phyloP scores from a whole-genome alignment of 495 filamentous ascomycete species.

The Penicillium crystallinum region DNA sequence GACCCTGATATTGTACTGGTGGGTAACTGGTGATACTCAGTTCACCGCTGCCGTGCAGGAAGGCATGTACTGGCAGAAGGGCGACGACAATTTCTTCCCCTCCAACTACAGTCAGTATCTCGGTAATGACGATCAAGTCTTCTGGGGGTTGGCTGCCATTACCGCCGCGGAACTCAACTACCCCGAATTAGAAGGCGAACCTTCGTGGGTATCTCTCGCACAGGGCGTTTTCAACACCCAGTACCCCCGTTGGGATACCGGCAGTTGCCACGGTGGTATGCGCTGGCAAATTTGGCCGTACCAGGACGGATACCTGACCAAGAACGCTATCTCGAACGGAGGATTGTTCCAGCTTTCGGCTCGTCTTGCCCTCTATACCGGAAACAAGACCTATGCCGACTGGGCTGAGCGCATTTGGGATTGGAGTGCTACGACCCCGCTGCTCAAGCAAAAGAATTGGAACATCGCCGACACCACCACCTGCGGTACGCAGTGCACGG shows the following conservation, averaged over 20 bases:
- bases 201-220: conserved; percentile 59
- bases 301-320: conserved; percentile 76
- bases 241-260: conserved; percentile 60
- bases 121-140: conserved; percentile 74
- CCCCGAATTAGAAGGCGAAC: conserved; percentile 52
- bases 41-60: conserved; percentile 60
- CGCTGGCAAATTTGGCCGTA: conserved; percentile 83
- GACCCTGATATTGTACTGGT: conserved; percentile 72
- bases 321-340: conserved; percentile 75
- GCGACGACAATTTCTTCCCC: conserved; percentile 62
- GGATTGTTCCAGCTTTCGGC: conserved; percentile 80
- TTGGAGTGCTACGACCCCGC: conserved; percentile 57
- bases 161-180: conserved; percentile 70
- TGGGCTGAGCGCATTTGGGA: conserved; percentile 71
- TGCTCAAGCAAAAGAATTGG: conserved; percentile 47
- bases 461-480: conserved; percentile 64
- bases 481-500: conserved; percentile 51
- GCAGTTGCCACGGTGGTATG: conserved; percentile 68
- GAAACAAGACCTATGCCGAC: conserved; percentile 67
- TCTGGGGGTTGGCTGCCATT: conserved; percentile 73
- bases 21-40: conserved; percentile 62
- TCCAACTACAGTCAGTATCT: conserved; percentile 43
- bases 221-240: conserved; percentile 62
- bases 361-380: conserved; percentile 67
- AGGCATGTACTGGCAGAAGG: conserved; percentile 66